Base-by-base conservation (phyloP, 495 filamentous ascomycete genomes). In the Penicillium ochrochloron region DNA sequence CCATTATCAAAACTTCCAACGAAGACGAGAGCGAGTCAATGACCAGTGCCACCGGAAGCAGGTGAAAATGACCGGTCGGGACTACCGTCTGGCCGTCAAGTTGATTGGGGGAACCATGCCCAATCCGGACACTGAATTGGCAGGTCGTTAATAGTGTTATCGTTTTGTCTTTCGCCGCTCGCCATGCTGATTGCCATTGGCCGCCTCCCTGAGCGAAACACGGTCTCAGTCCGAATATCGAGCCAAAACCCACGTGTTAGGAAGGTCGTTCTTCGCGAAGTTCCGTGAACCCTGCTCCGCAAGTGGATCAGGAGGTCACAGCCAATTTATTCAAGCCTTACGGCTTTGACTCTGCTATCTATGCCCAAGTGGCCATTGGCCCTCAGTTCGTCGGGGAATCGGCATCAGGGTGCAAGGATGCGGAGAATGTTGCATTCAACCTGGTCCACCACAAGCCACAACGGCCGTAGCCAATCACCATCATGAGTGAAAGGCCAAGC, bases 391-490 rank as follows among this genome's bases (percentile, higher is more conserved):
- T 5, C 14, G 46, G 46, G 29, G 29, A 15, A 14, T 29, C 17
- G 29, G 12, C 15, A 54, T 25, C 25, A 54, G 25, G 25, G 25
- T 27, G 25, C 25, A 27, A 4, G 14, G 52, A 35, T 54, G 52
- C 52, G 52, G 52, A 54, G 52, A 19, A 34, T 15, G 52, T 54
- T 54, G 25, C 52, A 54, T 54, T 54, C 52, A 31, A 19, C n/a
- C n/a, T 33, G 52, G 33, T 11, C 5, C 4, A 0, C 52, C 29
- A 17, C 17, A 35, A 25, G 25, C 52, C 52, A 54, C 52, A 31
- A 2, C 17, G 19, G 9, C 29, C n/a, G 25, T 5, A 25, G 12
- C 46, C 21, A 50, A 27, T 23, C 46, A 14, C 46, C 10, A 12
- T 27, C 46, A 5, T 27, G 11, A 27, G 5, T 8, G 11, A 50